Evolutionary conservation across 306 rosid genomes (phyloP).

Genomic region (Begonia loranthoides): DNA sequence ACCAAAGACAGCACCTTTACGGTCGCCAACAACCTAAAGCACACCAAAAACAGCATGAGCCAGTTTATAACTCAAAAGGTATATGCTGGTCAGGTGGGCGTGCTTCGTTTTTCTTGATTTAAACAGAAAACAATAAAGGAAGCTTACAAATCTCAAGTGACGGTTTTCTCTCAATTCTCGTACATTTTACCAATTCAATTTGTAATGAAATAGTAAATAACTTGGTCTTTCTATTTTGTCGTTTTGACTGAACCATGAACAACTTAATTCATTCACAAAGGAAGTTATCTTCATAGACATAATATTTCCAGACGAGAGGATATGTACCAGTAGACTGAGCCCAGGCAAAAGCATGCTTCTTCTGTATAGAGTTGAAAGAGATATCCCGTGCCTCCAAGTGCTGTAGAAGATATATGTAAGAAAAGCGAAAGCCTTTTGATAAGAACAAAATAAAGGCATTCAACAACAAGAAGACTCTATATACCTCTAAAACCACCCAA

Average conservation of each 20-base stretch:
- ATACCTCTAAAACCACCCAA: not conserved
- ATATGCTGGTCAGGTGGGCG: not conserved
- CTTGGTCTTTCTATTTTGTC: too few relatives aligned
- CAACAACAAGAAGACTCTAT: not conserved
- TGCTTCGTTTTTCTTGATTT: too few relatives aligned
- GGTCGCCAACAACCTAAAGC: constrained; percentile 70
- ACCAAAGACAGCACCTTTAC: constrained; percentile 84
- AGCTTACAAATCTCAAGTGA: too few relatives aligned
- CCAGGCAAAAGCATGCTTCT: constrained; percentile 89
- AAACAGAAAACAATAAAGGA: too few relatives aligned
- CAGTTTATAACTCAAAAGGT: not conserved
- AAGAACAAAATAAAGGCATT: not conserved
- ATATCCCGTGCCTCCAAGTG: constrained; percentile 86
- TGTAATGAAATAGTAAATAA: too few relatives aligned
- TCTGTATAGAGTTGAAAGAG: constrained; percentile 72
- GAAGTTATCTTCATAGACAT: too few relatives aligned
- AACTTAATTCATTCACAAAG: too few relatives aligned
- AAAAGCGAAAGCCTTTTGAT: not conserved
- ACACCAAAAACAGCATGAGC: not conserved
- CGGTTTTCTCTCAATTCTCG: too few relatives aligned
- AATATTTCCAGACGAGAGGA: too few relatives aligned
- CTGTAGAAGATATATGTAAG: constrained; percentile 26
- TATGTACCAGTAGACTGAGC: constrained; percentile 65
- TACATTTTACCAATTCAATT: too few relatives aligned
- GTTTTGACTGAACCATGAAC: too few relatives aligned